A percentile compares a stretch with the other conserved stretches of the same genome.
These are phyloP conservation scores for Nothophoma quercina DNA, from an alignment of 2,329 filamentous ascomycete genomes.

Conservation along the genomic window DNA sequence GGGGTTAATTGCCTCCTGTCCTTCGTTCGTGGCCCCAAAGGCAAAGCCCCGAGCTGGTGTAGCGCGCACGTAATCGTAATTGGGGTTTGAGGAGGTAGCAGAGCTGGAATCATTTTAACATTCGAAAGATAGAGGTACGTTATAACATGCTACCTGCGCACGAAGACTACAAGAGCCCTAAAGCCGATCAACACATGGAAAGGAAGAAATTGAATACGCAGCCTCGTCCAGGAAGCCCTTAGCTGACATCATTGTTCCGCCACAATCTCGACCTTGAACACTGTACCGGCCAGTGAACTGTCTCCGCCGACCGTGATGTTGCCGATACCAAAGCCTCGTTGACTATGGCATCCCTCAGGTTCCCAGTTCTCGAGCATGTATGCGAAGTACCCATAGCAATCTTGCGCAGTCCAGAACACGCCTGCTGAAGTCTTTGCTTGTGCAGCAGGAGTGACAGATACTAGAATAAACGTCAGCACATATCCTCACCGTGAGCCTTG, in stretches of 20 bases:
- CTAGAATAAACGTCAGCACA: constrained; percentile 22
- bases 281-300: constrained; percentile 28
- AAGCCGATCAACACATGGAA: background rate
- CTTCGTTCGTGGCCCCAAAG: too few species aligned
- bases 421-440: constrained; percentile 22
- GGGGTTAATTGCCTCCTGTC: too few species aligned
- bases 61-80: too few species aligned
- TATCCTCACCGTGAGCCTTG: background rate
- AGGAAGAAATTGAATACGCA: too few species aligned
- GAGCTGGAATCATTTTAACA: too few species aligned
- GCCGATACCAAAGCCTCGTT: constrained; percentile 30
- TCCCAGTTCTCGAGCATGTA: constrained; percentile 28
- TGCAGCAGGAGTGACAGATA: constrained; percentile 33
- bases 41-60: too few species aligned
- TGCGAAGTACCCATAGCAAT: constrained; percentile 42
- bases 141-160: too few species aligned
- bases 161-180: too few species aligned
- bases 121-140: too few species aligned
- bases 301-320: constrained; percentile 33
- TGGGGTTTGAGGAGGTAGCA: too few species aligned
- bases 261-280: constrained; percentile 34
- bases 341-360: constrained; percentile 30
- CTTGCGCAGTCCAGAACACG: constrained; percentile 32
- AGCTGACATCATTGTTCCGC: background rate
- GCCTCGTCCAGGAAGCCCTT: background rate